A percentile compares a stretch with the other conserved stretches of the same genome.
phyloP scores from a whole-genome alignment of 1,284 basidiomycete species.

The Pyrrhoderma noxium region DNA sequence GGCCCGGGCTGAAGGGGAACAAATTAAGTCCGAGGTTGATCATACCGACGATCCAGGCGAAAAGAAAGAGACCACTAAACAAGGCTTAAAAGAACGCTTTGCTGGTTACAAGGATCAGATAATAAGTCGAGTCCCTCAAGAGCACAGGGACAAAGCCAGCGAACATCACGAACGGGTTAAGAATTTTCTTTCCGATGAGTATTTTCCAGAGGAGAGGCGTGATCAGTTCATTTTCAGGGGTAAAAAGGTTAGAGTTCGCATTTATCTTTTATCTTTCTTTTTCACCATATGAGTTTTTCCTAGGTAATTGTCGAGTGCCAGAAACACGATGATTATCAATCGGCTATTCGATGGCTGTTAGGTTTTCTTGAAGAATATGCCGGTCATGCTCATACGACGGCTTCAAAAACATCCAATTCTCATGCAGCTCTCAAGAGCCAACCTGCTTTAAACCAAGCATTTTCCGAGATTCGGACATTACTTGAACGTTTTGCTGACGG shows the following conservation, averaged over 20 bases:
- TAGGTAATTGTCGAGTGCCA: slow-evolving; percentile 52
- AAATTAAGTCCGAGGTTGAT: slow-evolving; percentile 8
- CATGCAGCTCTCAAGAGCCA: slow-evolving; percentile 23
- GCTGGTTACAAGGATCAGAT: slow-evolving; percentile 21
- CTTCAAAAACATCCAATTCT: slow-evolving; percentile 19
- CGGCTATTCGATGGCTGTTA: slow-evolving; percentile 38
- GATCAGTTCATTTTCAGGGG: slow-evolving; percentile 53
- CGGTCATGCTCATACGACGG: slow-evolving; percentile 36
- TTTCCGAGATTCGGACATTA: slow-evolving; percentile 39
- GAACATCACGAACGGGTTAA: slow-evolving; percentile 34
- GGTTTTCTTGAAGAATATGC: slow-evolving; percentile 42
- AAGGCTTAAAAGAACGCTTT: slow-evolving; percentile 10
- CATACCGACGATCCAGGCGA: slow-evolving; percentile 11
- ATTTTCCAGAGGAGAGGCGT: slow-evolving; percentile 61
- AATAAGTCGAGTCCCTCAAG: slow-evolving; percentile 31
- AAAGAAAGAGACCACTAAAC: slow-evolving; percentile 13
- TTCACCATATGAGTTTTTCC: neutral
- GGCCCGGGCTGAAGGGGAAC: neutral
- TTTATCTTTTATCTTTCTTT: neutral
- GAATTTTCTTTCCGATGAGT: slow-evolving; percentile 44
- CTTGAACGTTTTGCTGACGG: slow-evolving; percentile 60
- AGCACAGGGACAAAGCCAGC: slow-evolving; percentile 33
- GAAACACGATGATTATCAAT: slow-evolving; percentile 53
- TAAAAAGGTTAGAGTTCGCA: slow-evolving; percentile 36
- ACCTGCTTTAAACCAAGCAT: slow-evolving; percentile 34